Evolutionary conservation across 805 yeast genomes (phyloP), one percentile per base, ranked within the genome.

Genomic region (Barnettozyma sp.): DNA sequence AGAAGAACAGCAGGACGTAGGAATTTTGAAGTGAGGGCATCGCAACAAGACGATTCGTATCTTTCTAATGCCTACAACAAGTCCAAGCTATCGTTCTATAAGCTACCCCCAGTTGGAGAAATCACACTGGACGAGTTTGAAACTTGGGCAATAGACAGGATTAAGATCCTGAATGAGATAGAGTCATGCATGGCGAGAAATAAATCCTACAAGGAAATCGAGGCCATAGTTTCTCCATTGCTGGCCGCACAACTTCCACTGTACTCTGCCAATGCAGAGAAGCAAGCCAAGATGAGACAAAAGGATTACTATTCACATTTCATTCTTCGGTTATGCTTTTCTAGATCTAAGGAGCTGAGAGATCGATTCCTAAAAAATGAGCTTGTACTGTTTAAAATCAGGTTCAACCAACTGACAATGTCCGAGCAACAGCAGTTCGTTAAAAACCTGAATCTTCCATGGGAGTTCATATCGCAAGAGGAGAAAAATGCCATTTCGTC

Each of bases 251-350:
- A 65, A 29, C 55, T 92, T 42, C 95, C 97, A 1, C 60, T 82
- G 53, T 64, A 69, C 50, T 49, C 69, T 9, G 33, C 52, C 10
- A 44, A 41, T 29, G 28, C 26, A 40, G 65, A 72, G 36, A 54
- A 59, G 13, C 54, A 62, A 4, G 54, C 65, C 28, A 58, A 65
- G 26, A 63, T 65, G 26, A 74, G 94, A 46, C 72, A 72, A 45
- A 90, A 90, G 55, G 99, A 92, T 59, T 90, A 86, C 52, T 86
- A 84, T 56, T 82, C 95, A 6, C 99, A 92, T 60, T 92, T 65
- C 55, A 88, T 90, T 23, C 62, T 92, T 44, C 68, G 97, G 37
- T 66, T 92, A 26, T 95, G 94, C 30, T 92, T 92, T 55, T 84
- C 97, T 54, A 76, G 94, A 43, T 73, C 77, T 4, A 84, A 83